Evolutionary conservation across 352 stramenopile species (phyloP), one percentile per base, ranked within the genome.

Genomic region (Pythium aristosporum): DNA sequence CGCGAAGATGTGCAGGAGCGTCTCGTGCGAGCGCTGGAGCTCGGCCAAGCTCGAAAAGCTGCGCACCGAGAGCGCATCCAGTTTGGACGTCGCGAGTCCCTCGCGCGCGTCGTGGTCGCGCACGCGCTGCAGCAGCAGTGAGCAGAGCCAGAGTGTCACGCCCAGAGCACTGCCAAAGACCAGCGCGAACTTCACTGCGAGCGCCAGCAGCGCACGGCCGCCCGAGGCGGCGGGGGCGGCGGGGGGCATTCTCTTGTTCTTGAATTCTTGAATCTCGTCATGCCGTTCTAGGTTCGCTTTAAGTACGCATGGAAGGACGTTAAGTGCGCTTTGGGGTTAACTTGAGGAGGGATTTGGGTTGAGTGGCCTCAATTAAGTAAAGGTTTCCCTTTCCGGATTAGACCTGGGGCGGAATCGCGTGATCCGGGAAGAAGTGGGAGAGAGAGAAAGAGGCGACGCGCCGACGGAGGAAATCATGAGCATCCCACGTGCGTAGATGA

Each of bases 41-140:
- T 87, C 77, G 13, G 73, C 46, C n/a, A 91, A 73, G 36, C 76
- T 87, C 30, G 78, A 88, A 46, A 89, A 70, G 65, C 74, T 88
- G n/a, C 65, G 65, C 3, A 88, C 18, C 6, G 82, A 89, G 18
- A 89, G 69, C 54, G 68, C 55, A 42, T 88, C 82, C 25, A 91
- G 59, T 52, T 71, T 79, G 12, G 77, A 86, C 23, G 71, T 81
- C 15, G 67, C 61, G 25, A 85, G 69, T 0, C 69, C 75, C 39
- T 70, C 43, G 11, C 69, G 57, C 2, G 72, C 74, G 61, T 87
- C 79, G 60, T 75, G 62, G 4, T 74, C 77, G 16, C 74, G 79
- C 43, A 89, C 76, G n/a, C 61, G 68, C 18, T 72, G 70, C 44
- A 91, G 59, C 48, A 89, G 67, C 39, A 75, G 57, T 21, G 60